A percentile compares a stretch with the other conserved stretches of the same genome.
Evolutionary conservation across 495 filamentous ascomycete genomes (phyloP).

Genomic region (Lichina pygmaea): DNA sequence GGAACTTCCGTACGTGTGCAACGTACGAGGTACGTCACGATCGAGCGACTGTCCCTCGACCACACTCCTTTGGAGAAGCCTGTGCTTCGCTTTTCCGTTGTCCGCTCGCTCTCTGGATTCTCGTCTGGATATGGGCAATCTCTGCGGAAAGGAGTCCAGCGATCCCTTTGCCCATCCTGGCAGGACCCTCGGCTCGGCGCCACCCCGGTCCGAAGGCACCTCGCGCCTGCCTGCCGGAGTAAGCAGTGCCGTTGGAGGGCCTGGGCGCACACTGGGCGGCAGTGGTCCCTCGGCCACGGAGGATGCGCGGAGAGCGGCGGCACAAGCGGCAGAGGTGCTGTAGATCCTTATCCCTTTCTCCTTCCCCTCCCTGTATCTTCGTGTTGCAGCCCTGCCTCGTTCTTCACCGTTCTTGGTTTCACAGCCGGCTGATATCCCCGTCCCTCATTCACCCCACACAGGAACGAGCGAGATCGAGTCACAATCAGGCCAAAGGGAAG

Average conservation of each 20-base stretch:
- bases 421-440: background rate
- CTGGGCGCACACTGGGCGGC: conserved; percentile 27
- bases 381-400: background rate
- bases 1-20: no score
- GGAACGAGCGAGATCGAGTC: conserved; percentile 1
- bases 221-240: conserved; percentile 14
- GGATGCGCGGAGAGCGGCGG: conserved; percentile 31
- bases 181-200: conserved; percentile 28
- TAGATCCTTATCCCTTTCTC: background rate
- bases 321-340: conserved; percentile 38
- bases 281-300: conserved; percentile 8
- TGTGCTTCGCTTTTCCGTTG: no score
- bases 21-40: no score
- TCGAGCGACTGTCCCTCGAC: no score
- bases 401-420: background rate
- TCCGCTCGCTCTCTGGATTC: background rate
- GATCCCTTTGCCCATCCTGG: conserved; percentile 33
- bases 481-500: conserved; percentile 3
- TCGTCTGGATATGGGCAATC: conserved; percentile 33
- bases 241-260: conserved; percentile 17
- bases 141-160: conserved; percentile 39
- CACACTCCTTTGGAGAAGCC: no score
- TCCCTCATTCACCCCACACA: no score
- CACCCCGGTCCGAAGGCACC: conserved; percentile 11
- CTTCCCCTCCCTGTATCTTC: no score